A percentile compares a stretch with the other conserved stretches of the same genome.
These are phyloP conservation scores for Dipodascopsis uninucleata DNA, from an alignment of 805 yeast species.

Conservation along the genomic window DNA sequence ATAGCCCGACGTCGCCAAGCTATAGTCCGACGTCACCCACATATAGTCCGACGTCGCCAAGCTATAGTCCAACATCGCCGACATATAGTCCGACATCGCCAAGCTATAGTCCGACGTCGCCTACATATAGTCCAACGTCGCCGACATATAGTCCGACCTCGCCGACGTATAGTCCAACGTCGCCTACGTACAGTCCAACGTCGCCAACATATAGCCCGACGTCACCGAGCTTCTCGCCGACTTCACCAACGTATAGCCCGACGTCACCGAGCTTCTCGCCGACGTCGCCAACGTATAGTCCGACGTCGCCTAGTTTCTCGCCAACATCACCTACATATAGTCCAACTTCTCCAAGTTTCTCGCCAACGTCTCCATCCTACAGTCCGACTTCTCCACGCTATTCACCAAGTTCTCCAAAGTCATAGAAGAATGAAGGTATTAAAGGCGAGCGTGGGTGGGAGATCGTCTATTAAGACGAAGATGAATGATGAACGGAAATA, in stretches of 20 bases:
- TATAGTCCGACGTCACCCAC: conserved; percentile 65
- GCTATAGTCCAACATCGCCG: conserved; percentile 77
- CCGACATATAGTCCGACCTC: conserved; percentile 71
- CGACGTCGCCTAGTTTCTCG: conserved; percentile 68
- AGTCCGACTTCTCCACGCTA: conserved; percentile 66
- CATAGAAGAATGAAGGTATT: too few relatives aligned
- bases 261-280: conserved; percentile 68
- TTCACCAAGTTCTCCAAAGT: conserved; percentile 60
- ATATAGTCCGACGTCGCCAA: conserved; percentile 77
- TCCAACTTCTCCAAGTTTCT: conserved; percentile 57
- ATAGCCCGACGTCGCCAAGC: conserved; percentile 68
- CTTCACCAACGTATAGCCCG: conserved; percentile 77
- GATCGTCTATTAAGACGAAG: too few relatives aligned
- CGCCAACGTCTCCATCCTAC: conserved; percentile 62
- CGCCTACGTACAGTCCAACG: conserved; percentile 64
- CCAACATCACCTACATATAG: conserved; percentile 61
- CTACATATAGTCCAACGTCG: conserved; percentile 63
- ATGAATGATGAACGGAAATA: too few relatives aligned
- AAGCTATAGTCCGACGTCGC: conserved; percentile 64
- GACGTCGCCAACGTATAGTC: conserved; percentile 59
- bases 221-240: conserved; percentile 68
- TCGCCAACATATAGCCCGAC: conserved; percentile 65
- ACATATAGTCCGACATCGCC: conserved; percentile 68
- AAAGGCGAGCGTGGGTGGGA: too few relatives aligned
- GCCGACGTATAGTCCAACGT: conserved; percentile 75